Percentiles rank a stretch among this genome's conserved stretches.
Evolutionary conservation across 305 asterid genomes (phyloP).

Genomic region (Fraxinus sp.): DNA sequence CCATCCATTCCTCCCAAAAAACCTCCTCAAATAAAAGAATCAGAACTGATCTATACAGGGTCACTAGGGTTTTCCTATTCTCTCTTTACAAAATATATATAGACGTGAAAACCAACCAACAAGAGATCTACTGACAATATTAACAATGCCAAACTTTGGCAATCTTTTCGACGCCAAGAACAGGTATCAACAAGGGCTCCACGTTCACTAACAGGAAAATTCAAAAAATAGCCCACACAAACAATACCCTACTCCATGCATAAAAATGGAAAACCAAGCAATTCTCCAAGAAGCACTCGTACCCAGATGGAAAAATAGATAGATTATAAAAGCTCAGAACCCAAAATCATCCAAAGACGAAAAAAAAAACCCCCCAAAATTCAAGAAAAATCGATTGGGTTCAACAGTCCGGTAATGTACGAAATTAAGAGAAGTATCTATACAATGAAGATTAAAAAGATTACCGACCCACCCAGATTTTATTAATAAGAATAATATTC

Average conservation of each 20-base stretch:
- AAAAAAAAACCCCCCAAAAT: background rate
- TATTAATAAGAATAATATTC: background rate
- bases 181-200: background rate
- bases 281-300: background rate
- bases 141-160: background rate
- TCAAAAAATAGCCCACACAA: background rate
- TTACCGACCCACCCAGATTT: no score
- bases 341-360: background rate
- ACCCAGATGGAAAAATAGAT: conserved; percentile 5
- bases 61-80: conserved; percentile 8
- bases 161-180: background rate
- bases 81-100: conserved; percentile 12
- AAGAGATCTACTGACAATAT: background rate
- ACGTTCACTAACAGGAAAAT: background rate
- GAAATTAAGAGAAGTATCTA: background rate
- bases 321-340: conserved; percentile 25
- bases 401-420: background rate
- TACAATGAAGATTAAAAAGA: no score
- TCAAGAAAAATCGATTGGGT: background rate
- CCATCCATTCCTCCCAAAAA: conserved; percentile 10
- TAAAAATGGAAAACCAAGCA: background rate
- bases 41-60: conserved; percentile 1
- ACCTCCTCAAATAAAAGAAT: conserved; percentile 22
- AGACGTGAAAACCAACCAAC: conserved; percentile 3
- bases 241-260: background rate